Evolutionary conservation across 768 basidiomycete genomes (phyloP), one percentile per base, ranked within the genome.

Genomic region (Rhizopogon vinicolor): DNA sequence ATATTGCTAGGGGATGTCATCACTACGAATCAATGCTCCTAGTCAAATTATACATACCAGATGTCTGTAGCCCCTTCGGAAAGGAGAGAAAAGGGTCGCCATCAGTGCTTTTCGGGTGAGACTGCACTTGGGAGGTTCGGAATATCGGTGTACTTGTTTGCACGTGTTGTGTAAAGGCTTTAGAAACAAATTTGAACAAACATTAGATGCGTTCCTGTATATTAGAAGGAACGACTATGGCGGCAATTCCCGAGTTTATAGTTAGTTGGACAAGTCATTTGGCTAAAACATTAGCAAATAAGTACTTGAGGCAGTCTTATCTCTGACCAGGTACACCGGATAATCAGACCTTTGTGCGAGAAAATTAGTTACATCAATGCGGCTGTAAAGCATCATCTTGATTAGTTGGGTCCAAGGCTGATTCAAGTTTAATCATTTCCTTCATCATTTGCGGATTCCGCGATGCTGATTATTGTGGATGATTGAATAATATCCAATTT

Each of bases 1-100:
- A 45, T 88, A 83, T 92, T 93, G 91, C 93, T 95, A 50, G 9
- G 28, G 29, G 29, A 18, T 39, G 19, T 9, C 19, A n/a, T 25
- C 14, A 25, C 13, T 19, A 55, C 37, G 43, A 14, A 25, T n/a
- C 33, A n/a, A 18, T 13, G 2, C 12, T 18, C 16, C 7, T 6
- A 16, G 16, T 12, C 16, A 14, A 3, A 1, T 8, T 3, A 43
- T 14, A 59, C 66, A 45, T 37, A 72, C 68, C 44, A 70, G 60
- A 52, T 68, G 70, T 62, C 58, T 62, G 44, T 68, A 70, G 19
- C 62, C 59, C 48, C 52, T 63, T 39, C 68, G 62, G 28, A 70
- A 67, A 2, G 70, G 70, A 16, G 66, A 61, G 40, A 60, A 44
- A 45, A 70, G 55, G 51, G 70, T 63, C 16, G 68, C 65, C 68